Evolutionary conservation across 2,329 filamentous ascomycete genomes (phyloP), one percentile per base, ranked within the genome.

Genomic region (Fusarium scirpi): DNA sequence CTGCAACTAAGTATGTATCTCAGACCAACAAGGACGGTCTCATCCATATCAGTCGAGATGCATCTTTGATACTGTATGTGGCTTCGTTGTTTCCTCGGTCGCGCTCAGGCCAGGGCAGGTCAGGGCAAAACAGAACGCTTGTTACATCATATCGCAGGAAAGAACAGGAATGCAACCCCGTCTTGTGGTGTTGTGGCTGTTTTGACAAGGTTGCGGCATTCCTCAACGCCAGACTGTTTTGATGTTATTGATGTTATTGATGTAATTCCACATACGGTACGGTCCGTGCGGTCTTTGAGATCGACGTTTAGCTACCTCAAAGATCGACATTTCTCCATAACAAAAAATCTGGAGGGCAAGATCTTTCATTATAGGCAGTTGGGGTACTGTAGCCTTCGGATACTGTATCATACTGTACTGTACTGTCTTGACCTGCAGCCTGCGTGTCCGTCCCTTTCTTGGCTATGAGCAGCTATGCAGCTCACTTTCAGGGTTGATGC

Each of bases 261-360:
- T 69, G 57, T 53, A 53, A 53, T 53, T 43, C 34, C 30, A 56
- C 51, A 62, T 54, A 74, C 58, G 67, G 64, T 63, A 67, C 62
- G 61, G 71, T 74, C 71, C 64, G 69, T 74, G 71, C 61, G 67
- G 64, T 43, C 58, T 67, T 61, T 51, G 52, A 44, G 65, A 66
- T 62, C 65, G 58, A 60, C 67, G 54, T 56, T 59, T 68, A 61
- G 69, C 40, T 64, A 53, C 69, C 20, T 68, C 44, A 24, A 48
- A 27, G 68, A 70, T 71, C 68, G 41, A 62, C 64, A 29, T 24
- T 44, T 56, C 52, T 65, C 68, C 56, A 49, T 53, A 53, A 18
- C 52, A 54, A 29, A 49, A 49, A 65, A 46, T 45, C 30, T 56
- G 27, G 55, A 69, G 58, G 52, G 40, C 44, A 53, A 48, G 22